Conservation (phyloP, 2,329 filamentous ascomycete species). For the Clonostachys sp. region DNA sequence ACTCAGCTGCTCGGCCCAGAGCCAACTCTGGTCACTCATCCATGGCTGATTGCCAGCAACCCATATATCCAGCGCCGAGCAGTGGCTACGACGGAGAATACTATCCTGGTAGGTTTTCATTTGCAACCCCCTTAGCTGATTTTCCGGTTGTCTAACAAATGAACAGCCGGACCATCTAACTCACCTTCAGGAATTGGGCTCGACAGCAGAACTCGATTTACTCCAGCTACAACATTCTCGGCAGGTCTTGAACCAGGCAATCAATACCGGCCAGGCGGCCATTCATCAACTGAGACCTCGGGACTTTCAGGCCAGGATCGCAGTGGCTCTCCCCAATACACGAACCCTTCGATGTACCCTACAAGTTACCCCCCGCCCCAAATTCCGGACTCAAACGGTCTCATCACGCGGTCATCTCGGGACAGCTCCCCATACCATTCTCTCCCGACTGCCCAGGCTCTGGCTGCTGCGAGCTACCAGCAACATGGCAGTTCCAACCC, state of each 20-base stretch:
- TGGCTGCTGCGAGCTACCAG: too few relatives aligned
- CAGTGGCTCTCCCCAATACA: slow-evolving; percentile 26
- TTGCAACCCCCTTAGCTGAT: too few relatives aligned
- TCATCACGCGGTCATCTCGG: too few relatives aligned
- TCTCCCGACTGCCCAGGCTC: too few relatives aligned
- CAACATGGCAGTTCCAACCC: too few relatives aligned
- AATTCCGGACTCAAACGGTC: too few relatives aligned
- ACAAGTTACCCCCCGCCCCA: slow-evolving; percentile 34
- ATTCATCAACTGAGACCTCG: slow-evolving; percentile 12
- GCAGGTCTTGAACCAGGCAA: slow-evolving; percentile 20
- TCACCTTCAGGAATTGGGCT: slow-evolving; percentile 43
- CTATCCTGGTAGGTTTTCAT: not conserved
- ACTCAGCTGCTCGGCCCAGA: slow-evolving; percentile 51
- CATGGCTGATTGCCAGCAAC: slow-evolving; percentile 1
- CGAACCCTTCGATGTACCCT: slow-evolving; percentile 37
- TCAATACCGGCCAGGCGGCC: slow-evolving; percentile 31
- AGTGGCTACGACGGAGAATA: not conserved
- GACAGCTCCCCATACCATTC: too few relatives aligned
- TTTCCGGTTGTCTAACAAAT: not conserved
- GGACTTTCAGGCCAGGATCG: too few relatives aligned
- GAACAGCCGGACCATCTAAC: slow-evolving; percentile 34
- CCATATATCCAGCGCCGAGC: not conserved
- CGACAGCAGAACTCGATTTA: slow-evolving; percentile 24
- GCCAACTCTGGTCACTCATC: slow-evolving; percentile 56
- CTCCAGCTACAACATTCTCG: too few relatives aligned